Percentiles rank a stretch among this genome's conserved stretches.
phyloP scores from a whole-genome alignment of 176 grass and related monocot species.

The Triticum aestivum region DNA sequence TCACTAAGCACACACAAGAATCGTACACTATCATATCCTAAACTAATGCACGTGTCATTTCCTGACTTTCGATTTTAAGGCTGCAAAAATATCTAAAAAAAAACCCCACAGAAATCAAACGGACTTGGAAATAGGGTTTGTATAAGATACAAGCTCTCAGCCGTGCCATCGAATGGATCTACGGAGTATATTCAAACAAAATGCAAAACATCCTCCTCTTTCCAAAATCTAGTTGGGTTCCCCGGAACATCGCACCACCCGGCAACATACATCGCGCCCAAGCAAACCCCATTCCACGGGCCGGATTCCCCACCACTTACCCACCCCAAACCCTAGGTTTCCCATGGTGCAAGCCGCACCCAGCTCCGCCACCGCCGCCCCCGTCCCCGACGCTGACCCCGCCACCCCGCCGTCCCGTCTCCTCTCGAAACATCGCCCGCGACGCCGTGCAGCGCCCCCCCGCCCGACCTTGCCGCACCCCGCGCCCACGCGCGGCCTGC shows the following conservation, averaged over 20 bases:
- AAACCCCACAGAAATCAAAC: no score
- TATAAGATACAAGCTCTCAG: no score
- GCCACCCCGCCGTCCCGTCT: conserved; percentile 37
- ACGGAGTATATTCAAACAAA: no score
- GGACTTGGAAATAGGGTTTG: no score
- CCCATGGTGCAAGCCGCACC: conserved; percentile 27
- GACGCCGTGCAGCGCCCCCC: conserved; percentile 15
- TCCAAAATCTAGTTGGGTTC: neutral
- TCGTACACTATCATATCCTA: no score
- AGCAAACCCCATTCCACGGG: neutral
- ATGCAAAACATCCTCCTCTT: neutral
- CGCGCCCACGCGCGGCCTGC: conserved; percentile 18
- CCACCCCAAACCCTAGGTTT: conserved; percentile 28
- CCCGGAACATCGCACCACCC: neutral
- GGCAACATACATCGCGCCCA: neutral
- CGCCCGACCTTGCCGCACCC: conserved; percentile 19
- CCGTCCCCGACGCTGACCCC: neutral
- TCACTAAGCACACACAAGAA: no score
- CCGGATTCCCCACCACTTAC: neutral
- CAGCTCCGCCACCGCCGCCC: neutral
- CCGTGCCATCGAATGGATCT: no score
- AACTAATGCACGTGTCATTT: no score
- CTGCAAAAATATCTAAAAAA: no score
- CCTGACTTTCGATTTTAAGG: no score
- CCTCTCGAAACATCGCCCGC: conserved; percentile 45